Evolutionary conservation across 129 eudicot species (phyloP), one percentile per base, ranked within the genome.

Genomic region (Flaveria robusta): DNA sequence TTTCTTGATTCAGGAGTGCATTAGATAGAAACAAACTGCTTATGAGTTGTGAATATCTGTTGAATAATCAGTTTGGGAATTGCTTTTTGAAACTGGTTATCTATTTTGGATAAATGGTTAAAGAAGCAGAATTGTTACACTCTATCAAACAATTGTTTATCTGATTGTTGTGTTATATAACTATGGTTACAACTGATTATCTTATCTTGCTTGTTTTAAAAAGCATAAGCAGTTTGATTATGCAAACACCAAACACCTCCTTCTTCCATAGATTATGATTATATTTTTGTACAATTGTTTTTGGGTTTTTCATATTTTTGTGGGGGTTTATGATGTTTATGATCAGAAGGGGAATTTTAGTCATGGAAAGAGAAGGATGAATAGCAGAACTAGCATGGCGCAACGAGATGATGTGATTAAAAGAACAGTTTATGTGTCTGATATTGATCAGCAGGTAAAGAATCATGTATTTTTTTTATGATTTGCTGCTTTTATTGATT

Each of bases 381-480:
- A 86, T 47, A 86, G 74, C 81, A 83, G 96, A 65, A 90, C 98
- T 15, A 82, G 90, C 77, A 81, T 84, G 89, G 98, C 96, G 13
- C 98, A 93, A 69, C 69, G 88, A 41, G 96, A 93, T 60, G 98
- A 90, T 14, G 92, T 87, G 45, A 93, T 93, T 43, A 88, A 87
- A 86, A 80, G 98, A 83, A 93, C 98, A 0, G 96, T 93, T 37
- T 93, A 88, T 83, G 98, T 93, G n/a, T 93, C 96, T 60, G 96
- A 93, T 72, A 90, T 93, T 71, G 96, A 93, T 85, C 96, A 90
- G 41, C 96, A 88, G 95, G 98, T 90, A 85, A 66, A 7, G 29
- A 72, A 39, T 68, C 18, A 18, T n/a, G 18, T 52, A 42, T 62
- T 3, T 24, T 24, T 60, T 23, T 29, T 63, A 63, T 13, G 20